phyloP scores from a whole-genome alignment of 2,329 filamentous ascomycete genomes.

The Scytalidium lignicola region DNA sequence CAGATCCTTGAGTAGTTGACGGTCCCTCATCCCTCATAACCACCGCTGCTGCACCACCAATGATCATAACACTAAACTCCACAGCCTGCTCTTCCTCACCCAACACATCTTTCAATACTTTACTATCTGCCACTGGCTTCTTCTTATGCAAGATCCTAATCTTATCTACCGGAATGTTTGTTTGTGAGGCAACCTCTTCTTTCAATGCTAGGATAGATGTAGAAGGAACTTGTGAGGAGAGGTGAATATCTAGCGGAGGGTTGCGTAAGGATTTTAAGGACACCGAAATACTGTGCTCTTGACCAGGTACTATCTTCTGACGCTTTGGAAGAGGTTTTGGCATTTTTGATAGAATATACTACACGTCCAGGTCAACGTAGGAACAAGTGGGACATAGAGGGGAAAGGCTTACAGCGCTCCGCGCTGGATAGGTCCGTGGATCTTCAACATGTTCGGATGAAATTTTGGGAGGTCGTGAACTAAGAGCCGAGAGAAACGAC shows the following conservation, averaged over 20 bases:
- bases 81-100: constrained; percentile 50
- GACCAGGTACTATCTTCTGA: constrained; percentile 43
- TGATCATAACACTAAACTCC: constrained; percentile 84
- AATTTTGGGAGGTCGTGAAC: constrained; percentile 74
- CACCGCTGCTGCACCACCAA: constrained; percentile 60
- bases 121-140: constrained; percentile 75
- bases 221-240: constrained; percentile 57
- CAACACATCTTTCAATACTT: constrained; percentile 70
- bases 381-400: neutral
- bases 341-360: constrained; percentile 72
- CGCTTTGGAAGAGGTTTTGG: constrained; percentile 46
- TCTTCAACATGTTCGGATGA: constrained; percentile 89
- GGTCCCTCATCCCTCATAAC: constrained; percentile 29
- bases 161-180: constrained; percentile 65
- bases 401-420: constrained; percentile 60
- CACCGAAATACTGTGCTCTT: constrained; percentile 51
- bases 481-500: constrained; percentile 74
- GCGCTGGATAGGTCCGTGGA: constrained; percentile 68
- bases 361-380: neutral
- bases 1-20: constrained; percentile 37
- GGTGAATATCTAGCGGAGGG: constrained; percentile 61
- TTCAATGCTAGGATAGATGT: constrained; percentile 80
- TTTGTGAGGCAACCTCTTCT: constrained; percentile 56
- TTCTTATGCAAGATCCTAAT: constrained; percentile 83
- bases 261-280: constrained; percentile 73